These are phyloP conservation scores for Peniophora sp. DNA, from an alignment of 1,284 basidiomycete species.

Conservation along the genomic window DNA sequence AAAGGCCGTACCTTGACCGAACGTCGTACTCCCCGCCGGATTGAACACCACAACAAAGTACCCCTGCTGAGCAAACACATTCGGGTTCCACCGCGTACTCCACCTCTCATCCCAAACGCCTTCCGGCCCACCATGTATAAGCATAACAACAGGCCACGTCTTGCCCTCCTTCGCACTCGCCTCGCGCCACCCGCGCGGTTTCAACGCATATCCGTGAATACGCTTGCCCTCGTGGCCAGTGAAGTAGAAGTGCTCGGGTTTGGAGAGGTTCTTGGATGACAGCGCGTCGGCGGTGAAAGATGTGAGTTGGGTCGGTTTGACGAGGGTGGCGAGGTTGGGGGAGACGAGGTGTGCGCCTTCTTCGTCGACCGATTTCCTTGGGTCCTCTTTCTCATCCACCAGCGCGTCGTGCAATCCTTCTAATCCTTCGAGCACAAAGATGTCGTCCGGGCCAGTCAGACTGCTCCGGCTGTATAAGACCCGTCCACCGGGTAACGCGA, in stretches of 20 bases:
- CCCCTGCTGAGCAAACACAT: constrained; percentile 76
- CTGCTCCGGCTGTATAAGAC: constrained; percentile 65
- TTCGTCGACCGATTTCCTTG: neutral
- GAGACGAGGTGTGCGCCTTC: neutral
- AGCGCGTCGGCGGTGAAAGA: constrained; percentile 52
- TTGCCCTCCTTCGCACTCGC: constrained; percentile 41
- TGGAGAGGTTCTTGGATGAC: constrained; percentile 44
- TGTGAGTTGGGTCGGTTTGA: constrained; percentile 45
- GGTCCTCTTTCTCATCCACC: constrained; percentile 4
- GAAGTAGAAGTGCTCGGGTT: constrained; percentile 81
- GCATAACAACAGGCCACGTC: constrained; percentile 65
- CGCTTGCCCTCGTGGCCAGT: constrained; percentile 62
- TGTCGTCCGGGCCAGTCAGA: constrained; percentile 67
- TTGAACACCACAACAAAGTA: constrained; percentile 84
- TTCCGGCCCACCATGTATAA: constrained; percentile 80
- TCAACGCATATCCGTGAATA: constrained; percentile 80
- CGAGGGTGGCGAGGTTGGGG: constrained; percentile 12
- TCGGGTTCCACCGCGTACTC: constrained; percentile 86
- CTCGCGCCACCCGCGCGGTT: constrained; percentile 66
- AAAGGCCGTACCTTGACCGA: constrained; percentile 61
- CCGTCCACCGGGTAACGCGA: constrained; percentile 48
- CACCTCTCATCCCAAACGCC: constrained; percentile 78
- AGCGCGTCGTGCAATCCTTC: constrained; percentile 12
- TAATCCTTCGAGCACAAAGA: constrained; percentile 40
- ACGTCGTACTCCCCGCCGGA: constrained; percentile 83